phyloP scores from a whole-genome alignment of 805 yeast genomes.

The Scheffersomyces lignosus region DNA sequence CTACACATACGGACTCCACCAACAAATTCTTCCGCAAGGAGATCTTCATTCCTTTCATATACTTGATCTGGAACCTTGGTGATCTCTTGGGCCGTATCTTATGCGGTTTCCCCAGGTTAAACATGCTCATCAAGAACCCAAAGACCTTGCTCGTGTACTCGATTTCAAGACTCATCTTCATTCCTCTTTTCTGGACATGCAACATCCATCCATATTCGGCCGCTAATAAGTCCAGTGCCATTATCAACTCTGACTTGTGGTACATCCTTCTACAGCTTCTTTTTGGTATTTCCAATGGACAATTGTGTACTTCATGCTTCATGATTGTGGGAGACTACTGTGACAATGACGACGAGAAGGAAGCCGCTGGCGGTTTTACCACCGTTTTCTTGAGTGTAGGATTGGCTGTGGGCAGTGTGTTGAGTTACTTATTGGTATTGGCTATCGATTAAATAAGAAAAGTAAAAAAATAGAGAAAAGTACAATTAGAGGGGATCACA shows the following conservation, averaged over 20 bases:
- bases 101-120: conserved; percentile 49
- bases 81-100: conserved; percentile 76
- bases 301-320: conserved; percentile 74
- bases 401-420: conserved; percentile 72
- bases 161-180: conserved; percentile 51
- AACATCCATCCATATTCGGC: conserved; percentile 46
- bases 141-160: conserved; percentile 53
- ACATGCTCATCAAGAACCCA: conserved; percentile 41
- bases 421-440: conserved; percentile 66
- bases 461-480: no score
- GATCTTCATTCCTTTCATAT: conserved; percentile 69
- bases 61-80: conserved; percentile 85
- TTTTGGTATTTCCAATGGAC: conserved; percentile 90
- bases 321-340: conserved; percentile 66
- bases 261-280: conserved; percentile 70
- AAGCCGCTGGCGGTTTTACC: conserved; percentile 94
- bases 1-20: conserved; percentile 35
- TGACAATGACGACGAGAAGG: conserved; percentile 66
- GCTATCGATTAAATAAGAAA: conserved; percentile 16
- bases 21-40: conserved; percentile 45
- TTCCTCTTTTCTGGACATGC: conserved; percentile 74
- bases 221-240: conserved; percentile 33
- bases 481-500: no score
- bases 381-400: conserved; percentile 78
- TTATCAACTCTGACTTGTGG: conserved; percentile 57